These are phyloP conservation scores for Dimargaris cristalligena DNA, from an alignment of 192 early-diverging fungal genomes.

Conservation along the genomic window DNA sequence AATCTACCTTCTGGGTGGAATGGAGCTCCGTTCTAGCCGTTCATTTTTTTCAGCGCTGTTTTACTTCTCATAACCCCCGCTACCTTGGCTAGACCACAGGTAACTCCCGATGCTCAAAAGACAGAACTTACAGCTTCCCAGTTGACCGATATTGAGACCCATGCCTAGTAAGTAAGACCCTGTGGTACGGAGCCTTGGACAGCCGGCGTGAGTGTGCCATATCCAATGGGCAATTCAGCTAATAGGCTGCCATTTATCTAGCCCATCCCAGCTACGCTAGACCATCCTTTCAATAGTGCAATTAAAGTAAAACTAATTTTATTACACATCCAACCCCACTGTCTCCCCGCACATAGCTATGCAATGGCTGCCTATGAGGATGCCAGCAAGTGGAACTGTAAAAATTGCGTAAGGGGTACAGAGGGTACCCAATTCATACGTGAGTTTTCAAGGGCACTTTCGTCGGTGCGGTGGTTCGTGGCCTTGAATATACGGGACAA, in stretches of 20 bases:
- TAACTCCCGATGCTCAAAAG: too few relatives aligned
- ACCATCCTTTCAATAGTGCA: too few relatives aligned
- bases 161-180: constrained; percentile 1
- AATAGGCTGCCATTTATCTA: background rate
- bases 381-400: background rate
- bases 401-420: background rate
- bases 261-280: background rate
- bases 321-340: too few relatives aligned
- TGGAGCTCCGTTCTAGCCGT: too few relatives aligned
- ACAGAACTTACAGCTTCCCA: too few relatives aligned
- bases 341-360: background rate
- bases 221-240: background rate
- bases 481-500: background rate
- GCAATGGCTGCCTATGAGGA: background rate
- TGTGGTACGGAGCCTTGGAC: too few relatives aligned
- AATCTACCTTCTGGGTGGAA: too few relatives aligned
- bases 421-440: background rate
- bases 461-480: background rate
- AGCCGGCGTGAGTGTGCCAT: background rate
- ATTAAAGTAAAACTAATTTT: too few relatives aligned
- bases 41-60: too few relatives aligned
- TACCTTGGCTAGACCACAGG: too few relatives aligned
- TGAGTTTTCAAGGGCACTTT: background rate
- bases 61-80: too few relatives aligned
- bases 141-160: background rate